Base-by-base conservation (phyloP, 2,329 filamentous ascomycete species). In the Ophiosphaerella herpotricha region DNA sequence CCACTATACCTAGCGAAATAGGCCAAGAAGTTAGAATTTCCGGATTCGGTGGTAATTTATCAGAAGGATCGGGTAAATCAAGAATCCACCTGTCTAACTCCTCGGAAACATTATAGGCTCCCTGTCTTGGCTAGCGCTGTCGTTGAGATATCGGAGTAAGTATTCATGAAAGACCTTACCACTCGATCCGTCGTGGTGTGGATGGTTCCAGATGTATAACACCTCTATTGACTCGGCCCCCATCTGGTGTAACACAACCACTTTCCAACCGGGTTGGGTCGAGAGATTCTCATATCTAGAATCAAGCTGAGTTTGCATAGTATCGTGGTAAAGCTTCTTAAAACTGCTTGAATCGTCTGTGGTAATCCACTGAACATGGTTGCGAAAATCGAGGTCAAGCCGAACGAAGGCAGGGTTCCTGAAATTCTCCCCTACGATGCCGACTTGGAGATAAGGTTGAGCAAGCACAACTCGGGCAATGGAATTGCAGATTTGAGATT, bases 171-270 rank as follows among this genome's bases (percentile, higher is more conserved):
- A 57, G 14, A 60, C 52, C 37, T 55, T 55, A 34, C 43, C 57
- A 38, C 57, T 50, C 37, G 38, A 37, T 13, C 57, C 57, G 39
- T 60, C 57, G 43, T 55, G 51, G 36, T 60, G 57, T 8, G 43
- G 4, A 43, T 56, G 55, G 45, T 60, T 57, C 54, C 57, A 57
- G 14, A 54, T 44, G 24, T 55, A 57, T 38, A 57, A 35, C 11
- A 57, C 35, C 23, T 55, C 54, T 33, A 60, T 43, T 4, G 32
- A 29, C 9, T 45, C 39, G 2, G 21, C 44, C 34, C 35, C 49
- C 16, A 24, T 3, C 34, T 43, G 18, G 32, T 57, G 48, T 13
- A 60, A 44, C 13, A 60, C 46, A 23, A 52, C 45, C 5, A 60
- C 24, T 43, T 43, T 48, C 57, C 57, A 57, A 13, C 54, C 57